A percentile compares a stretch with the other conserved stretches of the same genome.
Conservation (phyloP, 1,284 basidiomycete species). For the Phenoliferia sp. region DNA sequence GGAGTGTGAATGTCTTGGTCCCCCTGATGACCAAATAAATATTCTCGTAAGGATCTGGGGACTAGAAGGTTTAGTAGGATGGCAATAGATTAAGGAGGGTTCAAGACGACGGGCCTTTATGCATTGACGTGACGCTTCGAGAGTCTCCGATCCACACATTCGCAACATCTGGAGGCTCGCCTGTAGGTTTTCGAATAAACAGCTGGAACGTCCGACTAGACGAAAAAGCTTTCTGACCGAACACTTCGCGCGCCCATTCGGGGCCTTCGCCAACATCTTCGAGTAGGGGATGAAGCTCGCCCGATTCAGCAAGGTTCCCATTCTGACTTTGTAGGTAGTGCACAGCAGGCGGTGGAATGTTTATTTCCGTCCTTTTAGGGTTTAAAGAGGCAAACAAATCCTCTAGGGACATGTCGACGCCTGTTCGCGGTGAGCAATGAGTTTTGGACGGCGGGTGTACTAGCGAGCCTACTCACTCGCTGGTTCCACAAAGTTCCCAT, state of each 20-base stretch:
- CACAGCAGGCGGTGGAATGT: constrained; percentile 37
- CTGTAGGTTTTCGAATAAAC: constrained; percentile 1
- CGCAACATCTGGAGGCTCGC: constrained; percentile 67
- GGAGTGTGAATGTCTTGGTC: constrained; percentile 72
- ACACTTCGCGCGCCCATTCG: constrained; percentile 16
- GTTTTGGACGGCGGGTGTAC: neutral
- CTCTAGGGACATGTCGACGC: constrained; percentile 19
- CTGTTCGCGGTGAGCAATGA: constrained; percentile 3
- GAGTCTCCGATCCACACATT: constrained; percentile 85
- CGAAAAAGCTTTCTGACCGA: constrained; percentile 13
- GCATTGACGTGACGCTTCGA: constrained; percentile 71
- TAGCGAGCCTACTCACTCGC: constrained; percentile 17
- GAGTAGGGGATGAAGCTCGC: constrained; percentile 12
- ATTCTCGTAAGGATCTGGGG: constrained; percentile 81
- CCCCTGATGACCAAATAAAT: constrained; percentile 81
- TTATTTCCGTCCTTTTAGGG: neutral
- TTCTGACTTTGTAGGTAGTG: constrained; percentile 85
- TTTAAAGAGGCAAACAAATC: constrained; percentile 13
- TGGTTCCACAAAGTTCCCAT: constrained; percentile 75
- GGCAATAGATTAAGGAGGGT: no score
- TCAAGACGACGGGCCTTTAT: constrained; percentile 56
- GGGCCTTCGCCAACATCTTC: constrained; percentile 25
- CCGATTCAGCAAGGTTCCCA: constrained; percentile 63
- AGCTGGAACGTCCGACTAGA: neutral
- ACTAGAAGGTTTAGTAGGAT: neutral